Evolutionary conservation across 106 monocot species (phyloP), one percentile per base, ranked within the genome.

Genomic region (Dioscorea zingiberensis): DNA sequence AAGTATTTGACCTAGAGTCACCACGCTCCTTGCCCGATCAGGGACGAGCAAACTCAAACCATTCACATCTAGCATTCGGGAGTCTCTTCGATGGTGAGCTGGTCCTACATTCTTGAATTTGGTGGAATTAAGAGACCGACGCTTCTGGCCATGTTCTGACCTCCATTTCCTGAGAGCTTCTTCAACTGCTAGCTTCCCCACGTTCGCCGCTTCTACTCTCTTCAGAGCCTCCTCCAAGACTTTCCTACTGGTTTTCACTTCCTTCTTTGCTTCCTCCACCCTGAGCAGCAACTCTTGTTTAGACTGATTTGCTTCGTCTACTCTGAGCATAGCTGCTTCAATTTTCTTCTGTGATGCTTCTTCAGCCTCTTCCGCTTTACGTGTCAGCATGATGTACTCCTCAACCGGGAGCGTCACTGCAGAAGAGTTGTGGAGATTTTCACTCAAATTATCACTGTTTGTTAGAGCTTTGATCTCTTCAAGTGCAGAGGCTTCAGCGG

Each of bases 1-100:
- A n/a, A 94, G 74, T 63, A 94, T 94, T 60, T 94, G 86, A 61
- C 94, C 89, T 3, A 94, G 87, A 0, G 90, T 84, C 70, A 90
- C 60, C 47, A 9, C 27, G 53, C 5, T 58, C 64, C 60, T 77
- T 2, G 78, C 66, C 30, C 13, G 27, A 58, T 81, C 80, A 63
- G 62, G 47, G 19, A 61, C 49, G 10, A 38, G 38, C 45, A 71
- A 45, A 55, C 27, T 67, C 16, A 26, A 22, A 29, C 65, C 70
- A 48, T 80, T 80, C 3, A 64, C 4, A 60, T 87, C 73, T 8
- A 74, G 69, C 56, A 63, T 76, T 21, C 51, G 65, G 29, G 80
- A 71, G 46, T 79, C 85, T 48, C 69, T 73, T 29, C 76, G 73
- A 51, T 78, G 74, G 63, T 80, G 74, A 27, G 16, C 21, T 9